A percentile compares a stretch with the other conserved stretches of the same genome.
These are phyloP conservation scores for Exophiala calicioides DNA, from an alignment of 2,329 filamentous ascomycete genomes.

Conservation along the genomic window DNA sequence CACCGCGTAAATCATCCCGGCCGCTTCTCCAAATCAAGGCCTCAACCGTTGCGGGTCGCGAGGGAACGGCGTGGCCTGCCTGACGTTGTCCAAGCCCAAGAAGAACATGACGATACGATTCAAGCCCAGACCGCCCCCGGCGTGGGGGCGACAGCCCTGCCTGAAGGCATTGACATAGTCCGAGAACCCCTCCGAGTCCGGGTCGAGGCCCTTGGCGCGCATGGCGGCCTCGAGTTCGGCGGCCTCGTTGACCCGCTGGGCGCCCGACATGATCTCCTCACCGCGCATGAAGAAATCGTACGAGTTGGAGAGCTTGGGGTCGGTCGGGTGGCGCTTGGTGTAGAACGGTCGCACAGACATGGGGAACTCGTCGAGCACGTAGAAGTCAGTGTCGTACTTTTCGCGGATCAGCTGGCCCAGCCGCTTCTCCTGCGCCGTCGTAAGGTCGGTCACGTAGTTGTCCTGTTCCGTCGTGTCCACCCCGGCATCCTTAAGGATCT, in stretches of 20 bases:
- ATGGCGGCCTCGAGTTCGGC: conserved; percentile 60
- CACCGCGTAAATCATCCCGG: too few species aligned
- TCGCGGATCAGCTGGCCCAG: conserved; percentile 81
- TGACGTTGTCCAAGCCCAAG: conserved; percentile 64
- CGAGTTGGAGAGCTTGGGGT: conserved; percentile 66
- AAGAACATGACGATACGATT: conserved; percentile 69
- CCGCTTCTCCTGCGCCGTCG: conserved; percentile 59
- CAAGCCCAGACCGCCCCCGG: conserved; percentile 64
- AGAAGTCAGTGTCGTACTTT: conserved; percentile 95
- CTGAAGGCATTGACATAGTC: conserved; percentile 66
- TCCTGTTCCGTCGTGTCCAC: conserved; percentile 53
- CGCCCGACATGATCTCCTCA: conserved; percentile 68
- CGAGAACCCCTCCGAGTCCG: conserved; percentile 59
- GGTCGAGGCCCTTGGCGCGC: conserved; percentile 61
- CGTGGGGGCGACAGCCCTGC: conserved; percentile 65
- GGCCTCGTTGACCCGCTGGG: conserved; percentile 66
- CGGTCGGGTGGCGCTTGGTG: conserved; percentile 73
- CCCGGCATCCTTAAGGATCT: conserved; percentile 51
- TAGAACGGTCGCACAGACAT: conserved; percentile 87
- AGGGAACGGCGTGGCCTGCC: conserved; percentile 64
- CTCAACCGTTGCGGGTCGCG: conserved; percentile 61
- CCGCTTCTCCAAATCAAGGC: conserved; percentile 38
- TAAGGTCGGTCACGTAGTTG: conserved; percentile 49
- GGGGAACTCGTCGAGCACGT: conserved; percentile 95
- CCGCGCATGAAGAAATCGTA: conserved; percentile 73